A percentile compares a stretch with the other conserved stretches of the same genome.
phyloP scores from a whole-genome alignment of 2,329 filamentous ascomycete species.

The Colletotrichum coccodes region DNA sequence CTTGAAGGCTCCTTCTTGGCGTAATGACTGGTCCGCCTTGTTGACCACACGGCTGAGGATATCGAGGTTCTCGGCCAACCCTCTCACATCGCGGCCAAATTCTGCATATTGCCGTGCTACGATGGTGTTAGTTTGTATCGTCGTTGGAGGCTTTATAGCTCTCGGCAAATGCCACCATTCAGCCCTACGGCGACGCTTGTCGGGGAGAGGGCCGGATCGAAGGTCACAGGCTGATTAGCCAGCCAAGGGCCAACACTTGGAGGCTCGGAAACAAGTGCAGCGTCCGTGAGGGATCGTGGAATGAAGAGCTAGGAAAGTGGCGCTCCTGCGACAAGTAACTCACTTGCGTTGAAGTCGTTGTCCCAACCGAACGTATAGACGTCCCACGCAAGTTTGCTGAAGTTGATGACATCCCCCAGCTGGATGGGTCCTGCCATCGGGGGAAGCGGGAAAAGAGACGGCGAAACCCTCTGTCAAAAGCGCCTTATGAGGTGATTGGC shows the following conservation, averaged over 20 bases:
- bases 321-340: constrained; percentile 29
- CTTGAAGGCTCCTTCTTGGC: constrained; percentile 34
- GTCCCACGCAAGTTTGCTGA: constrained; percentile 45
- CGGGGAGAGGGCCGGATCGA: neutral
- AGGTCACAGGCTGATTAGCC: neutral
- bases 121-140: constrained; percentile 1
- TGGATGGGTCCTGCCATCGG: constrained; percentile 36
- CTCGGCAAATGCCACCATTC: neutral
- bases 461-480: neutral
- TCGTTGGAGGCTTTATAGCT: neutral
- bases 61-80: constrained; percentile 43
- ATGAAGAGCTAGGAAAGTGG: neutral
- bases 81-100: constrained; percentile 44
- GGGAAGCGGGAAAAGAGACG: neutral
- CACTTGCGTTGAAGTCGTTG: constrained; percentile 45
- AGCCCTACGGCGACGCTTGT: neutral
- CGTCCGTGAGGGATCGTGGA: neutral
- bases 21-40: constrained; percentile 40
- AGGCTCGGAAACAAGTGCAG: neutral
- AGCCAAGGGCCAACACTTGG: neutral
- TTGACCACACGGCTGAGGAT: constrained; percentile 42
- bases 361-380: constrained; percentile 44
- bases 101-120: constrained; percentile 44
- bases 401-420: constrained; percentile 44
- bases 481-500: constrained; percentile 11